These are phyloP conservation scores for Podila clonocystis DNA, from an alignment of 192 early-diverging fungal genomes.

Conservation along the genomic window DNA sequence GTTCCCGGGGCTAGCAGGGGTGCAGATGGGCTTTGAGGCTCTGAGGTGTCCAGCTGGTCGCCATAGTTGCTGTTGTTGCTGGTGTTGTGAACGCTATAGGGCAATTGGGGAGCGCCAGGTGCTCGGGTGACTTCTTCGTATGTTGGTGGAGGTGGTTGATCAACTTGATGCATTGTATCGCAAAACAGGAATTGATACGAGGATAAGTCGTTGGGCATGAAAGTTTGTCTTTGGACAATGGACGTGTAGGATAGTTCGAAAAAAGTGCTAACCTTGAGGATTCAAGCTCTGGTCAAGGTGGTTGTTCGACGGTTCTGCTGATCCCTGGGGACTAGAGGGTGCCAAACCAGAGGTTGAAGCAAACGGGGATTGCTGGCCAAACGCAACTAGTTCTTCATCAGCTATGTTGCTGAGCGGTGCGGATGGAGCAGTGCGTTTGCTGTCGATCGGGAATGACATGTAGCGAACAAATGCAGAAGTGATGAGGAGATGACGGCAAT, in stretches of 20 bases:
- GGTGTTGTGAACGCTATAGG: too few species aligned
- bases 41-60: not conserved
- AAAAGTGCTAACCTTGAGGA: not conserved
- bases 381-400: not conserved
- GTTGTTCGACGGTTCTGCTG: not conserved
- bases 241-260: too few species aligned
- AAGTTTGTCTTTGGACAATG: too few species aligned
- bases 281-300: not conserved
- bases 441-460: constrained; percentile 19
- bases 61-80: not conserved
- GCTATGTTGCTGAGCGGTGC: not conserved
- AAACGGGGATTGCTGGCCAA: constrained; percentile 23
- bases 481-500: not conserved
- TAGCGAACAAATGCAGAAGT: not conserved
- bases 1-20: constrained; percentile 4
- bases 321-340: not conserved
- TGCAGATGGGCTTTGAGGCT: constrained; percentile 3
- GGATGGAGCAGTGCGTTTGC: not conserved
- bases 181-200: too few species aligned
- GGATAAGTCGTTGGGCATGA: too few species aligned
- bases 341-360: not conserved
- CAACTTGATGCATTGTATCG: too few species aligned
- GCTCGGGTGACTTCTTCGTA: constrained; percentile 20
- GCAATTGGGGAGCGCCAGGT: constrained; percentile 1
- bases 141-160: constrained; percentile 8